phyloP scores from a whole-genome alignment of 805 yeast genomes.

The Nakazawaea laoshanensis region DNA sequence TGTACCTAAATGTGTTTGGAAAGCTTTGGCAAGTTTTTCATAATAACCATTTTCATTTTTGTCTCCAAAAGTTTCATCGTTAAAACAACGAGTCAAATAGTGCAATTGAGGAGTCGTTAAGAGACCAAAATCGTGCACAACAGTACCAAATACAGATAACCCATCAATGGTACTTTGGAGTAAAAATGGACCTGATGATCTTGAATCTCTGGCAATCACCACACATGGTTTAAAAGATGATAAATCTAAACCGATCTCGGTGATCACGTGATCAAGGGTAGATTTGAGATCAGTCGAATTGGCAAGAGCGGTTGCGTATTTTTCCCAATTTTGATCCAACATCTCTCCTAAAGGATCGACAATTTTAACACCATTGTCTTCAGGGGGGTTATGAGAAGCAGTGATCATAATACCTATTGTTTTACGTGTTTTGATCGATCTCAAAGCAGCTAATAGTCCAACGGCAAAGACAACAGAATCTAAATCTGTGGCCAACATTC shows the following conservation, averaged over 20 bases:
- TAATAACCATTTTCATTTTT: constrained; percentile 66
- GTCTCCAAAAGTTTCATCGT: constrained; percentile 55
- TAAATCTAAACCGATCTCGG: constrained; percentile 37
- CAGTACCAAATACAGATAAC: constrained; percentile 37
- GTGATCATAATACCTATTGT: constrained; percentile 95
- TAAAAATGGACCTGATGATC: constrained; percentile 73
- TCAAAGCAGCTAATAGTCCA: constrained; percentile 72
- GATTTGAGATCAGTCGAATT: constrained; percentile 44
- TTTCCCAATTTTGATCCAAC: constrained; percentile 82
- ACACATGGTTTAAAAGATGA: constrained; percentile 34
- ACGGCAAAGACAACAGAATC: constrained; percentile 81
- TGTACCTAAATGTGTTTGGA: constrained; percentile 24
- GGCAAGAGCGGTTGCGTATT: constrained; percentile 70
- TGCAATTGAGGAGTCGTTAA: constrained; percentile 94
- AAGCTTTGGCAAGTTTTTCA: constrained; percentile 47
- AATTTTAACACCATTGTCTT: constrained; percentile 87
- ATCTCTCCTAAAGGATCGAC: constrained; percentile 91
- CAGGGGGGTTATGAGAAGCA: constrained; percentile 91
- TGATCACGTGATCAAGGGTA: constrained; percentile 29
- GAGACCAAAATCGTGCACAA: constrained; percentile 49
- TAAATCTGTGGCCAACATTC: constrained; percentile 59
- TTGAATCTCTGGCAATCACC: constrained; percentile 78
- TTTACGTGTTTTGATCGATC: constrained; percentile 67
- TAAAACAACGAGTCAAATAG: constrained; percentile 67
- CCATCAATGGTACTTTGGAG: constrained; percentile 55